Evolutionary conservation across 2,329 filamentous ascomycete species (phyloP).

Genomic region (Elsinoe necatrix): DNA sequence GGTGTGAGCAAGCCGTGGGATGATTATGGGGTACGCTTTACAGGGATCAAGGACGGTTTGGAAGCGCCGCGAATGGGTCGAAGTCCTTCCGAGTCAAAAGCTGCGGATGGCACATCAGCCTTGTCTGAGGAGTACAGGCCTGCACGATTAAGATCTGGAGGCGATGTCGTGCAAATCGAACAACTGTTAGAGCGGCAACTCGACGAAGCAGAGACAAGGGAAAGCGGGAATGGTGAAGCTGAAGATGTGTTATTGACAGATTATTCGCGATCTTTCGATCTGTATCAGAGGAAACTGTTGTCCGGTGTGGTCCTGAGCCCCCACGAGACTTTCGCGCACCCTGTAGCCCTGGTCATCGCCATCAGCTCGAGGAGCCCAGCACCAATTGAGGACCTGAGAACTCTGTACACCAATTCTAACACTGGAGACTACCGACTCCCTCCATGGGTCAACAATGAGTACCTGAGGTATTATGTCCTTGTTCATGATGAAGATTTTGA

Average conservation of each 20-base stretch:
- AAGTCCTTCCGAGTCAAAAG: slow-evolving; percentile 23
- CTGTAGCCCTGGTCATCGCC: slow-evolving; percentile 87
- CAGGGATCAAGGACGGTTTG: slow-evolving; percentile 53
- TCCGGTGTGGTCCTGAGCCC: slow-evolving; percentile 69
- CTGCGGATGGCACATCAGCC: slow-evolving; percentile 22
- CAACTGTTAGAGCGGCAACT: slow-evolving; percentile 72
- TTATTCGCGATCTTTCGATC: slow-evolving; percentile 56
- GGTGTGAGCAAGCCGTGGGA: slow-evolving; percentile 76
- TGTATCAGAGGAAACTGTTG: slow-evolving; percentile 76
- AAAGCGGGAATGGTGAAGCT: slow-evolving; percentile 31
- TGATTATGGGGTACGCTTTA: slow-evolving; percentile 83
- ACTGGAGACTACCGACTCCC: slow-evolving; percentile 66
- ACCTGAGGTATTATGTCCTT: slow-evolving; percentile 89
- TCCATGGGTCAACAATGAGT: slow-evolving; percentile 82
- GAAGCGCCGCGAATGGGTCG: slow-evolving; percentile 30
- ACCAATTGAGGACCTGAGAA: slow-evolving; percentile 79
- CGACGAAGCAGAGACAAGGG: slow-evolving; percentile 56
- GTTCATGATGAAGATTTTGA: slow-evolving; percentile 90
- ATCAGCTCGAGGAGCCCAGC: slow-evolving; percentile 80
- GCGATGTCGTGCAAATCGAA: slow-evolving; percentile 62
- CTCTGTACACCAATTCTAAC: slow-evolving; percentile 76
- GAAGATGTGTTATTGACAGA: slow-evolving; percentile 23
- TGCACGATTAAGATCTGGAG: slow-evolving; percentile 37
- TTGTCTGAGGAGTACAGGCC: slow-evolving; percentile 29
- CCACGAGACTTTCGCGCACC: slow-evolving; percentile 90